Base-by-base conservation (phyloP, 768 basidiomycete species). In the Tylopilus sp. region DNA sequence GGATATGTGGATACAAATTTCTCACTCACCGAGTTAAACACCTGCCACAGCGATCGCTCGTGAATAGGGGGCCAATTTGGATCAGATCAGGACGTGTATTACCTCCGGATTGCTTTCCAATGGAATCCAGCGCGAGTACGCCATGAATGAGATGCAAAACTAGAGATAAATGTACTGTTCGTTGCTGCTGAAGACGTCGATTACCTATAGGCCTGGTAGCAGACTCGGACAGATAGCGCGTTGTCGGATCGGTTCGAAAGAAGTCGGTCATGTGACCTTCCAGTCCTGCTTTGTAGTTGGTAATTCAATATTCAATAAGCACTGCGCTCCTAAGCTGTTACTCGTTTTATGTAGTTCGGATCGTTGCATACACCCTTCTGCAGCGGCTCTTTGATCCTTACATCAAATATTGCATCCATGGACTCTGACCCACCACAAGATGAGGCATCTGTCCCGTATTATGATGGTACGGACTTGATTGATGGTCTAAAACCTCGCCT, bases 31-130 rank as follows among this genome's bases (percentile, higher is more conserved):
- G 52, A 53, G 51, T 68, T 70, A 31, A 68, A 70, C 11, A 68
- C 67, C 67, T 68, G 55, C 12, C 17, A 17, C 23, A 3, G 18
- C n/a, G 41, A 30, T 21, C 21, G 1, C 15, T 36, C 5, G 44
- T 57, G 20, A 61, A 31, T 51, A 49, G 47, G 43, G 51, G 47
- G 36, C 36, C 26, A n/a, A n/a, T n/a, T n/a, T n/a, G n/a, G 45
- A 23, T 22, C 7, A 40, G 33, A 4, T 18, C 49, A 18, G 10
- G 25, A 39, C 3, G 18, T 10, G 11, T 10, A 57, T 44, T 58
- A 79, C 80, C 54, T 80, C 70, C 47, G 80, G 90, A 60, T 88
- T 88, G 57, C 84, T 83, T 70, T 92, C 90, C 12, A 91, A 75
- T 8, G 90, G 90, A 45, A 92, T 81, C 90, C 90, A 92, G 40